Evolutionary conservation across 2,329 filamentous ascomycete species (phyloP).

Genomic region (Fusarium subglutinans): DNA sequence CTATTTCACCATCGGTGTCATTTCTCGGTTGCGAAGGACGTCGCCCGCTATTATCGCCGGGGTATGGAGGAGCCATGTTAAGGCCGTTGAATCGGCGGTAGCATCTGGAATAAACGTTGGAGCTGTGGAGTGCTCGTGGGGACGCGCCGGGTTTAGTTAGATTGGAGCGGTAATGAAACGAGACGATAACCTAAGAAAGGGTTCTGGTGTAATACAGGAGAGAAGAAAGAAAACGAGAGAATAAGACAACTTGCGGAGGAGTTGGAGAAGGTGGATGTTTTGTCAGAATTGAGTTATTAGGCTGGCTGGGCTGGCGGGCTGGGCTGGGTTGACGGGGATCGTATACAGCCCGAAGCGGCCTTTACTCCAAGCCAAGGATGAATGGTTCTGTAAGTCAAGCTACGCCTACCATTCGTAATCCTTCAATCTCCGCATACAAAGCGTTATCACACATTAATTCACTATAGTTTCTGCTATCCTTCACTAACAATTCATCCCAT

Average conservation of each 20-base stretch:
- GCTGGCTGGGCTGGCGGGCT: background rate
- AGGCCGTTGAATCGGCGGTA: slow-evolving; percentile 30
- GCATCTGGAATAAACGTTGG: slow-evolving; percentile 38
- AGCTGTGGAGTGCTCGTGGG: slow-evolving; percentile 18
- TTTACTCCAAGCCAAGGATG: slow-evolving; percentile 7
- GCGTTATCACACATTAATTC: background rate
- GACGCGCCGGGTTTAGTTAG: background rate
- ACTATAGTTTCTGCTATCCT: background rate
- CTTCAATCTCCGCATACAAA: background rate
- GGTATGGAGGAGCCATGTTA: slow-evolving; percentile 44
- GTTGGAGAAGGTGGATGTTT: slow-evolving; percentile 22
- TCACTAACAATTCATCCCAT: background rate
- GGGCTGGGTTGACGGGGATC: slow-evolving; percentile 5
- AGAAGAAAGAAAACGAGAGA: slow-evolving; percentile 5
- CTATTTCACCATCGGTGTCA: slow-evolving; percentile 23
- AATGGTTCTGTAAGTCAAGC: background rate
- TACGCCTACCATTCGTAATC: background rate
- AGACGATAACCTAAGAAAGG: background rate
- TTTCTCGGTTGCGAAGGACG: slow-evolving; percentile 24
- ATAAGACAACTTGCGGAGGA: background rate
- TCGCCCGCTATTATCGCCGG: slow-evolving; percentile 35
- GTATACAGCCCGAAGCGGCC: slow-evolving; percentile 17
- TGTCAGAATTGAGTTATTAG: slow-evolving; percentile 20
- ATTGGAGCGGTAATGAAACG: background rate
- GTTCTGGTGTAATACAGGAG: background rate